Evolutionary conservation across 1,139 yeast genomes (phyloP).

Genomic region (Pichia sp.): DNA sequence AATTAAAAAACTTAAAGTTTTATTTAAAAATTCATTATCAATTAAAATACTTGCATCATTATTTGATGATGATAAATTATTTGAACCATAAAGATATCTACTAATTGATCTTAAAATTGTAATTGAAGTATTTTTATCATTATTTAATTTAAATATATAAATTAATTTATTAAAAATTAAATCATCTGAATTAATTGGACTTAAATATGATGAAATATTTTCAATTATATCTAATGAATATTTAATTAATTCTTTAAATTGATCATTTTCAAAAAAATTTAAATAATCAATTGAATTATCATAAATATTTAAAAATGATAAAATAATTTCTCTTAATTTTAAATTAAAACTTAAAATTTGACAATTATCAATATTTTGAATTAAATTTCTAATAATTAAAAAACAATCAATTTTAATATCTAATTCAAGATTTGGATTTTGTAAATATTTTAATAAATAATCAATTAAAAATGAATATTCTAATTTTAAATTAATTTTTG

Average conservation of each 20-base stretch:
- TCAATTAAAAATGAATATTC: slow-evolving; percentile 43
- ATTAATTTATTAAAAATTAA: slow-evolving; percentile 49
- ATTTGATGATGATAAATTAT: background rate
- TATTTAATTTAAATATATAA: slow-evolving; percentile 38
- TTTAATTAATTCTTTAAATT: slow-evolving; percentile 55
- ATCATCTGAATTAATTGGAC: slow-evolving; percentile 64
- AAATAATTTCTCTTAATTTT: slow-evolving; percentile 44
- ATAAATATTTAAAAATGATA: slow-evolving; percentile 36
- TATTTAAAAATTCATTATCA: slow-evolving; percentile 34
- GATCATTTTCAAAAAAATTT: slow-evolving; percentile 24
- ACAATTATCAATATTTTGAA: slow-evolving; percentile 80
- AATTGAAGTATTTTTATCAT: slow-evolving; percentile 51
- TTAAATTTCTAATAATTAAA: slow-evolving; percentile 68
- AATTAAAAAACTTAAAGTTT: slow-evolving; percentile 41
- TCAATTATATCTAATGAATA: slow-evolving; percentile 79
- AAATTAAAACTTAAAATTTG: slow-evolving; percentile 62
- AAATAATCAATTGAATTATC: slow-evolving; percentile 9
- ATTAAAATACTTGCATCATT: slow-evolving; percentile 40
- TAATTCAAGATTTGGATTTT: slow-evolving; percentile 28
- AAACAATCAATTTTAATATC: slow-evolving; percentile 57
- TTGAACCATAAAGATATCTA: slow-evolving; percentile 40
- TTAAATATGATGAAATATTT: slow-evolving; percentile 74
- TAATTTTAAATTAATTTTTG: slow-evolving; percentile 36
- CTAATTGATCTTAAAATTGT: slow-evolving; percentile 50
- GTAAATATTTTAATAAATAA: slow-evolving; percentile 42